Evolutionary conservation across 176 grass and related monocot genomes (phyloP).

Genomic region (Alloteropsis semialata): DNA sequence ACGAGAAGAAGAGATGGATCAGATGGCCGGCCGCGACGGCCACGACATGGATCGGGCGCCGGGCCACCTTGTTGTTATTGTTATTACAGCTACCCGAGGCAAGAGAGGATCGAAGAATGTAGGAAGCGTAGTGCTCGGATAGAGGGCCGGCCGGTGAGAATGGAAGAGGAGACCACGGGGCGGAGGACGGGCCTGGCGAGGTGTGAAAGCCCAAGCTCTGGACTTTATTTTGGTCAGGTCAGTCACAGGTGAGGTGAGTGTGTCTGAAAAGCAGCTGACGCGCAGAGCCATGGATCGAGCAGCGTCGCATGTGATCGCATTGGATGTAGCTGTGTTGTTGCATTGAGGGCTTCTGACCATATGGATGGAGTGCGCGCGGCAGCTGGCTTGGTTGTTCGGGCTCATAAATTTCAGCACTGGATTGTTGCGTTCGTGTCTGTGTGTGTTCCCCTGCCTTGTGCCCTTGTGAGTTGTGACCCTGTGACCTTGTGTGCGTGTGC

Average conservation of each 20-base stretch:
- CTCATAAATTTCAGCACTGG: background rate
- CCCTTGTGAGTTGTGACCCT: background rate
- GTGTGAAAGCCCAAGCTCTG: conserved; percentile 7
- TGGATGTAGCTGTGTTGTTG: too few relatives aligned
- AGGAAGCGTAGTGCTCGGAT: background rate
- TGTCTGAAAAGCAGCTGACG: background rate
- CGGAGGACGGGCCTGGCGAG: background rate
- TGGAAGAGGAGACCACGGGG: background rate
- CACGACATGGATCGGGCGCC: background rate
- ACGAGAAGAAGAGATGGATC: background rate
- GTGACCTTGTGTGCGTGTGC: too few relatives aligned
- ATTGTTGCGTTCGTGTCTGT: background rate
- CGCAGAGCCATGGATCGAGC: too few relatives aligned
- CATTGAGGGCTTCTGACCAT: too few relatives aligned
- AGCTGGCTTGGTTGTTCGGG: background rate
- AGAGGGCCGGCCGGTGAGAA: background rate
- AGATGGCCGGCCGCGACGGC: background rate
- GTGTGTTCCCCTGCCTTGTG: background rate
- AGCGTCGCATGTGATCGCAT: too few relatives aligned
- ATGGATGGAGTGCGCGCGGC: too few relatives aligned
- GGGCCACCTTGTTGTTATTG: background rate
- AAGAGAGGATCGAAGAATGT: background rate
- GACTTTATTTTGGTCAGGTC: background rate
- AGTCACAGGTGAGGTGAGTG: background rate
- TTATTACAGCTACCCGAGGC: background rate